These are phyloP conservation scores for Gloeophyllum trabeum DNA, from an alignment of 768 basidiomycete species.

Conservation along the genomic window DNA sequence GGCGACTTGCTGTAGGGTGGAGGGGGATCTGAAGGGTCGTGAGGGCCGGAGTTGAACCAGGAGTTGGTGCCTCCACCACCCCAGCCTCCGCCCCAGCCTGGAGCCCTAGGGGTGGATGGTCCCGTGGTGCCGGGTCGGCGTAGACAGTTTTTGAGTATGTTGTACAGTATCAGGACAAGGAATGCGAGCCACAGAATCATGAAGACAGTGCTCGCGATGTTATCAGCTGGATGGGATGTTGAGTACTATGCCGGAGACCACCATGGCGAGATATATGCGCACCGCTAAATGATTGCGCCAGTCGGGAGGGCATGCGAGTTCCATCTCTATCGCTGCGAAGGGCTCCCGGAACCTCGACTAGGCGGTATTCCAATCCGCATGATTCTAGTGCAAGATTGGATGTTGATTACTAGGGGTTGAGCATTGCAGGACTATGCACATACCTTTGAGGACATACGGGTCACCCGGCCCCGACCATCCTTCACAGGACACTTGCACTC, in stretches of 20 bases:
- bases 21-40: slow-evolving; percentile 21
- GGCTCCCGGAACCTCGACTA: slow-evolving; percentile 51
- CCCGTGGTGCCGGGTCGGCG: slow-evolving; percentile 15
- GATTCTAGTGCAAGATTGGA: slow-evolving; percentile 40
- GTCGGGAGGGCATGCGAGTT: background rate
- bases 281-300: background rate
- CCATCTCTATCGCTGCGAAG: slow-evolving; percentile 12
- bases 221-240: slow-evolving; percentile 26
- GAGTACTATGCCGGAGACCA: background rate
- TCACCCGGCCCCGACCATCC: slow-evolving; percentile 83
- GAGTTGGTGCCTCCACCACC: too few relatives aligned
- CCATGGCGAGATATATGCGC: background rate
- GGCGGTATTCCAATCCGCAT: slow-evolving; percentile 76
- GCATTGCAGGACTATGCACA: too few relatives aligned
- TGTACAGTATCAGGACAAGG: slow-evolving; percentile 44
- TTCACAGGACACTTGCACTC: slow-evolving; percentile 82
- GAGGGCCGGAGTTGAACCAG: too few relatives aligned
- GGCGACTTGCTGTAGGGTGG: slow-evolving; percentile 43
- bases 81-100: slow-evolving; percentile 26
- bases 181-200: slow-evolving; percentile 43
- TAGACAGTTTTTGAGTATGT: slow-evolving; percentile 44
- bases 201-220: slow-evolving; percentile 39
- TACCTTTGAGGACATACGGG: slow-evolving; percentile 76
- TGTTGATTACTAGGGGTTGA: too few relatives aligned
- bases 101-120: slow-evolving; percentile 21